A percentile compares a stretch with the other conserved stretches of the same genome.
Conservation (phyloP, 1,284 basidiomycete genomes). For the Malassezia sp. region DNA sequence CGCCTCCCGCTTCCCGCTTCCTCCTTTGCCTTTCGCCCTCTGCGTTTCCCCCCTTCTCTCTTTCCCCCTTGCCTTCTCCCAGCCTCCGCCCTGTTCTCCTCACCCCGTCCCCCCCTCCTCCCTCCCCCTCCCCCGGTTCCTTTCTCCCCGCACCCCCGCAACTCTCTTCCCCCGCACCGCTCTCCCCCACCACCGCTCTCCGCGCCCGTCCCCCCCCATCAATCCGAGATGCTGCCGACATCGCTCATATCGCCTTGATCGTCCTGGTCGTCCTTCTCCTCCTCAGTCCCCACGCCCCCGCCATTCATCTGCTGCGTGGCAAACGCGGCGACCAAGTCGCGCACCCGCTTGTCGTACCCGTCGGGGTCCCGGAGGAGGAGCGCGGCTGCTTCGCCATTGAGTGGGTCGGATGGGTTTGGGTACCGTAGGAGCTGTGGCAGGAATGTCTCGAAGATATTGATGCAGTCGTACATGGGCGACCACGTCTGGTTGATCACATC, state of each 20-base stretch:
- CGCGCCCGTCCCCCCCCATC: too few species aligned
- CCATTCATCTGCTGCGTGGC: constrained; percentile 27
- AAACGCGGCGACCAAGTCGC: constrained; percentile 32
- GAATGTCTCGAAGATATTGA: constrained; percentile 98
- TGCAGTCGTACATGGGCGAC: constrained; percentile 60
- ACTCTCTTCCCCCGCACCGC: too few species aligned
- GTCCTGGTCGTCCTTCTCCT: constrained; percentile 27
- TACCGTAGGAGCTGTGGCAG: constrained; percentile 90
- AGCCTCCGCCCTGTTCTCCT: too few species aligned
- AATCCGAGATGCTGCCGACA: constrained; percentile 36
- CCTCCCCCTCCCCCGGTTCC: too few species aligned
- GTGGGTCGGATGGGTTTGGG: constrained; percentile 91
- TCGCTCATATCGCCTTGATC: constrained; percentile 40
- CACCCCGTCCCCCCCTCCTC: too few species aligned
- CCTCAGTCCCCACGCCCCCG: constrained; percentile 22
- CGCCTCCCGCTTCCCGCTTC: too few species aligned
- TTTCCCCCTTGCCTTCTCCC: too few species aligned
- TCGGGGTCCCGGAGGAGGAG: constrained; percentile 92
- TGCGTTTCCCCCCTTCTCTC: too few species aligned
- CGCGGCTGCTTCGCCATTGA: constrained; percentile 94
- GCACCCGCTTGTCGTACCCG: constrained; percentile 47
- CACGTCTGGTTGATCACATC: constrained; percentile 43
- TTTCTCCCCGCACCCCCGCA: too few species aligned
- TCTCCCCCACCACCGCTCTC: too few species aligned
- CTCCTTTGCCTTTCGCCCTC: too few species aligned